Evolutionary conservation across 2,329 filamentous ascomycete genomes (phyloP), one percentile per base, ranked within the genome.

Genomic region (Neodidymelliopsis sp.): DNA sequence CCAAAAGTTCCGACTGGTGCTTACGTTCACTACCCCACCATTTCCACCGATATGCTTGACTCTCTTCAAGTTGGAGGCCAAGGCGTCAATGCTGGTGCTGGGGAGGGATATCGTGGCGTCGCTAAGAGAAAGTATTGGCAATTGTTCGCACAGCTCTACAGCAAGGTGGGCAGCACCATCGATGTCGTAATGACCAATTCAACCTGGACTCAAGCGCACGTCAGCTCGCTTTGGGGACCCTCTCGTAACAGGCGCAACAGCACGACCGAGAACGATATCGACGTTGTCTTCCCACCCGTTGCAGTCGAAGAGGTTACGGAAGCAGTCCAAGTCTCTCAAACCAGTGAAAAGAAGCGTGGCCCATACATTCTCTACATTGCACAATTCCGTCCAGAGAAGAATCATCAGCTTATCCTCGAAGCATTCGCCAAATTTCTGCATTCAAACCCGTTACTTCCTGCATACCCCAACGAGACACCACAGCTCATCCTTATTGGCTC

Each of bases 131-230:
- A 80, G 12, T 99, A 99, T 77, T 99, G 94, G 94, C 79, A 86
- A 56, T 66, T 87, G 1, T 99, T 99, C 67, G 92, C 94, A 0
- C 77, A 79, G 33, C 72, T 95, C 2, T 99, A 99, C 75, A 87
- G 88, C 34, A 85, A 83, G 75, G 87, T 95, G 33, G 94, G 94
- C 16, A 84, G 88, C 16, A 86, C 88, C 12, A 84, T 97, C 33
- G 92, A 99, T 67, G 84, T 96, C 0, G 93, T 97, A 59, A 96
- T 97, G 90, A 96, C 94, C 49, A 99, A 99, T 74, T 96, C 91
- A 4, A 90, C 84, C 49, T 99, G 94, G 94, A 99, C 94, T 0
- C 88, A 94, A 59, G 48, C 60, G 9, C 69, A 97, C 67, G 88
- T 97, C 58, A 82, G 85, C 55, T 81, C 83, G 6, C 80, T 97